Percentiles rank a stretch among this genome's conserved stretches.
phyloP scores from a whole-genome alignment of 2,329 filamentous ascomycete genomes.

The Colletotrichum phormii region DNA sequence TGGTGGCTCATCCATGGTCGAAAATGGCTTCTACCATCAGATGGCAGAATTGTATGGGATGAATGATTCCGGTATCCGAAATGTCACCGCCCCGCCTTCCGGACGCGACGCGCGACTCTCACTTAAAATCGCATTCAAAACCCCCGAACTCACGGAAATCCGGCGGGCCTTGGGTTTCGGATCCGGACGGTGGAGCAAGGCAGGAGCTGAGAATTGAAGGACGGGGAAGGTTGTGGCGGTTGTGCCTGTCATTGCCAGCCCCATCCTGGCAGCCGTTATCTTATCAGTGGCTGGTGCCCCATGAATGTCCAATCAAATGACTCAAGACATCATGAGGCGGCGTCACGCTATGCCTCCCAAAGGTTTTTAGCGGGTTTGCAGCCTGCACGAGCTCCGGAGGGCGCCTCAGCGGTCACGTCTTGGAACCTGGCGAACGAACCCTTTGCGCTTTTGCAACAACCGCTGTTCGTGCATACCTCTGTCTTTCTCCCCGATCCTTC shows the following conservation, averaged over 20 bases:
- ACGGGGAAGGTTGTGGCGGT: conserved; percentile 1
- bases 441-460: conserved; percentile 23
- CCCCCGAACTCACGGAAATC: conserved; percentile 3
- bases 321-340: conserved; percentile 33
- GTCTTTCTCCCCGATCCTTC: background rate
- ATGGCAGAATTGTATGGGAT: background rate
- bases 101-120: conserved; percentile 17
- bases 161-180: conserved; percentile 9
- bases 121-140: background rate
- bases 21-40: conserved; percentile 3
- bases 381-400: conserved; percentile 34
- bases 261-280: background rate
- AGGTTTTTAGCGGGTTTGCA: conserved; percentile 32
- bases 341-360: conserved; percentile 36
- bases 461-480: conserved; percentile 3
- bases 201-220: background rate
- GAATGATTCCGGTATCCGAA: conserved; percentile 6
- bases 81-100: conserved; percentile 18
- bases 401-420: conserved; percentile 32
- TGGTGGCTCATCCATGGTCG: conserved; percentile 43
- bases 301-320: conserved; percentile 33
- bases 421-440: conserved; percentile 28
- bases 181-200: conserved; percentile 4
- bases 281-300: conserved; percentile 16
- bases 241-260: background rate